phyloP scores from a whole-genome alignment of 768 basidiomycete genomes.

The Tulasnella sp. region DNA sequence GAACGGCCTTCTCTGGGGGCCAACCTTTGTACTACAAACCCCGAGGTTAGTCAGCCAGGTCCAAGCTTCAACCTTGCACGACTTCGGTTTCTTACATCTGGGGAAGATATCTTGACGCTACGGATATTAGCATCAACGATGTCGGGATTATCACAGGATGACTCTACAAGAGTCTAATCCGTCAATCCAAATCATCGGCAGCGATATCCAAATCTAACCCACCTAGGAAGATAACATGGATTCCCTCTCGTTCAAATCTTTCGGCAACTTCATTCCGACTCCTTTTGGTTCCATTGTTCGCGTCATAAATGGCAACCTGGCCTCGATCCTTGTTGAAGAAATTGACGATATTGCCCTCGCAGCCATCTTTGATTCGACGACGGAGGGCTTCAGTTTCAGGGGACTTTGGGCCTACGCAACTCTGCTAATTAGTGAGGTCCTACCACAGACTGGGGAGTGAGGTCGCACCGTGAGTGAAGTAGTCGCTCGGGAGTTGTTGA shows the following conservation, averaged over 20 bases:
- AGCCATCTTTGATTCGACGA: conserved; percentile 68
- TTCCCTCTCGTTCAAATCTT: conserved; percentile 78
- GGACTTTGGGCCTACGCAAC: conserved; percentile 63
- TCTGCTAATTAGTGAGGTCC: conserved; percentile 3
- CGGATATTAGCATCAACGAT: conserved; percentile 93
- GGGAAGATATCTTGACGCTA: conserved; percentile 96
- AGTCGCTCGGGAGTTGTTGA: conserved; percentile 83
- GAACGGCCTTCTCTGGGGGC: conserved; percentile 86
- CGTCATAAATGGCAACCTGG: conserved; percentile 98
- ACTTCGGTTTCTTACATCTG: conserved; percentile 64
- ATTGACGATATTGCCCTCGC: conserved; percentile 83
- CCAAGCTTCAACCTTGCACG: neutral
- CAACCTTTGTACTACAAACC: conserved; percentile 74
- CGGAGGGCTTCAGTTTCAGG: conserved; percentile 75
- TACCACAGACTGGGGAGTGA: neutral
- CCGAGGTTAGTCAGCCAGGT: neutral
- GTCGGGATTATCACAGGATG: conserved; percentile 83
- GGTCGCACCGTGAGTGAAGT: conserved; percentile 72
- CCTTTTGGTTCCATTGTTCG: conserved; percentile 80
- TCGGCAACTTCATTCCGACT: conserved; percentile 68
- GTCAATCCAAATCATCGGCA: neutral
- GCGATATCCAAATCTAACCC: conserved; percentile 14
- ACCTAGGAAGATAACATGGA: conserved; percentile 92
- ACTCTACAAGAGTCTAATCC: conserved; percentile 52
- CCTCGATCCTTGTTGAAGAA: conserved; percentile 75